Evolutionary conservation across 768 basidiomycete species (phyloP), one percentile per base, ranked within the genome.

Genomic region (Atractiella rhizophila): DNA sequence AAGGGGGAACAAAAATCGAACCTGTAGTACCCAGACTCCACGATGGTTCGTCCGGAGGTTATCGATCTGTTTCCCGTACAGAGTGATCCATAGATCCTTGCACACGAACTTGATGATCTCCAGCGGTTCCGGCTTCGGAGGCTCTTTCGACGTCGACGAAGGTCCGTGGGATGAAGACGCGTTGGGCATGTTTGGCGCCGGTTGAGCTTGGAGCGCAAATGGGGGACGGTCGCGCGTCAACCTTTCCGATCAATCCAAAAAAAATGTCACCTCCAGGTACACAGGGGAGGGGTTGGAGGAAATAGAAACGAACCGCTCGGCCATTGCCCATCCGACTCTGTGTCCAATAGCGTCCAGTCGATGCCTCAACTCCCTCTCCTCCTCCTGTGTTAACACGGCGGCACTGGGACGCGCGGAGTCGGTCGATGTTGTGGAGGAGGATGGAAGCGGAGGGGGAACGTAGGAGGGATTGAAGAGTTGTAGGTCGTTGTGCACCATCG

Each of bases 1-100:
- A n/a, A n/a, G n/a, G n/a, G n/a, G n/a, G n/a, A n/a, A n/a, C n/a
- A n/a, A n/a, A n/a, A n/a, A n/a, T n/a, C n/a, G n/a, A n/a, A n/a
- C n/a, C n/a, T n/a, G n/a, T n/a, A n/a, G 16, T 16, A 50, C 49
- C 16, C 38, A 50, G 10, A 46, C 44, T 12, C 49, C 49, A 10
- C 49, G 37, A 13, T 50, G 49, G 20, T 50, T 50, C 28, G 49
- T 50, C 1, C 49, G 44, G 8, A 50, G 42, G 46, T 50, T 50
- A 42, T 50, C 49, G 29, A 50, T 38, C 38, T 50, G 49, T 29
- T 50, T 48, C 32, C 43, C 49, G 31, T 37, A 50, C 18, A 48
- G 23, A 7, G 41, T 18, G 16, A 29, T 36, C 49, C 49, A 50
- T 3, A 50, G 28, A 30, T 50, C 49, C 27, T 48, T 48, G 46